phyloP scores from a whole-genome alignment of 306 rosid genomes.

The Aeschynomene evenia region DNA sequence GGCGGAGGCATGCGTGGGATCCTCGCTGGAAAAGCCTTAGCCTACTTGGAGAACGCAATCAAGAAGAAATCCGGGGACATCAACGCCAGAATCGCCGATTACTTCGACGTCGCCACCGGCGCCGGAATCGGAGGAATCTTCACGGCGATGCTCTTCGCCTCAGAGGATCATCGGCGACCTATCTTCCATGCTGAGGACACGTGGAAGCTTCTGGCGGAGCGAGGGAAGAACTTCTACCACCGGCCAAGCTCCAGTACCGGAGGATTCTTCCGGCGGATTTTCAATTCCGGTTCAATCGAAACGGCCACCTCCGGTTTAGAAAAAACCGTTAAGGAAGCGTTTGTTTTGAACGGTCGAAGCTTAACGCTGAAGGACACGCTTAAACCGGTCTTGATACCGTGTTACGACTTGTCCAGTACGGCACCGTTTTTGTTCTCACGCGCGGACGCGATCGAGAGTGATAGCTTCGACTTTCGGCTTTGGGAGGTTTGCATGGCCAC shows the following conservation, averaged over 20 bases:
- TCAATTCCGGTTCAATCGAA: constrained; percentile 26
- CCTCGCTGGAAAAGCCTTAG: constrained; percentile 84
- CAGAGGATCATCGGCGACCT: constrained; percentile 64
- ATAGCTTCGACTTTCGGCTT: constrained; percentile 84
- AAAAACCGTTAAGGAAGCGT: constrained; percentile 72
- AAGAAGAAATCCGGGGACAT: constrained; percentile 80
- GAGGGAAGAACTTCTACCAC: constrained; percentile 64
- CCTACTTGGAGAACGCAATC: constrained; percentile 73
- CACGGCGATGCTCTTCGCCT: constrained; percentile 82
- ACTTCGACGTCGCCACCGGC: constrained; percentile 88
- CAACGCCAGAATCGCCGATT: constrained; percentile 86
- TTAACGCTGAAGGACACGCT: constrained; percentile 85
- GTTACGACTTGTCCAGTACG: constrained; percentile 88
- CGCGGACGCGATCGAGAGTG: constrained; percentile 97
- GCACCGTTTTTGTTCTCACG: constrained; percentile 96
- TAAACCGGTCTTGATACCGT: constrained; percentile 87
- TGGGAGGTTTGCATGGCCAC: constrained; percentile 98
- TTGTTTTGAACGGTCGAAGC: constrained; percentile 47
- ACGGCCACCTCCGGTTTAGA: constrained; percentile 60
- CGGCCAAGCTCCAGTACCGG: constrained; percentile 29
- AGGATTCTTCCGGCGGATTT: constrained; percentile 34
- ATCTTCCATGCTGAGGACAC: constrained; percentile 76
- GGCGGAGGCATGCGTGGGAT: constrained; percentile 89
- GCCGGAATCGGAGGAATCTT: constrained; percentile 91
- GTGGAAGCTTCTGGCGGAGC: constrained; percentile 71